phyloP scores from a whole-genome alignment of 139 green algal species.

The Gonium pectorale region DNA sequence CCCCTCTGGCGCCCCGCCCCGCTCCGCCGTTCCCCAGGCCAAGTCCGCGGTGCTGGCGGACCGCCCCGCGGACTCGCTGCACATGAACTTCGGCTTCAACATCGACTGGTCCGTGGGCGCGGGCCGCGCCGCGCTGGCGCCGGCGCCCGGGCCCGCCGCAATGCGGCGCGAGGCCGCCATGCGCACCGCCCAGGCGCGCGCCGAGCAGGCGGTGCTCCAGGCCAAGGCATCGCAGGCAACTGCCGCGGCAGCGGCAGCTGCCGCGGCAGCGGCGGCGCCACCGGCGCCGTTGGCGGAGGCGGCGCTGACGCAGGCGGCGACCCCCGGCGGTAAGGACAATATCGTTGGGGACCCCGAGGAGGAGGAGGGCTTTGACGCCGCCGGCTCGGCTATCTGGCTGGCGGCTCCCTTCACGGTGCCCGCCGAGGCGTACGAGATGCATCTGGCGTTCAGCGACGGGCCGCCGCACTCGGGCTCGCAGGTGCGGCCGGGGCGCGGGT shows the following conservation, averaged over 20 bases:
- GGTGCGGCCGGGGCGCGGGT: no score
- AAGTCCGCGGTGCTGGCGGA: not conserved
- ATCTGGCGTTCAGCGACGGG: conserved; percentile 54
- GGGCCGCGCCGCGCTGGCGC: not conserved
- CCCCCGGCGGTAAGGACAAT: not conserved
- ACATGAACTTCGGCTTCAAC: conserved; percentile 37
- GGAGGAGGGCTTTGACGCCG: not conserved
- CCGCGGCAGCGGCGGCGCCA: not conserved
- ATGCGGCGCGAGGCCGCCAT: not conserved
- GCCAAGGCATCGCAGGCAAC: not conserved
- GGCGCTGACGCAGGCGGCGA: not conserved
- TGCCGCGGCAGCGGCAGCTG: not conserved
- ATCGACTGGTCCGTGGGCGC: conserved; percentile 18
- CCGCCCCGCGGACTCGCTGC: not conserved
- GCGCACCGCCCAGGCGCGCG: no score
- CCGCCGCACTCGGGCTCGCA: not conserved
- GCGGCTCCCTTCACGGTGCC: conserved; percentile 41
- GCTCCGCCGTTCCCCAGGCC: not conserved
- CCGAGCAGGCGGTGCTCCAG: not conserved
- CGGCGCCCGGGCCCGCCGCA: not conserved
- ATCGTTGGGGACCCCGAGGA: not conserved
- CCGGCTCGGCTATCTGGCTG: not conserved
- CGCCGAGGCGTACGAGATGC: conserved; percentile 54
- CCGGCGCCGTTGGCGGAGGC: not conserved
- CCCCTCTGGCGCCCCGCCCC: not conserved